A percentile compares a stretch with the other conserved stretches of the same genome.
Evolutionary conservation across 768 basidiomycete genomes (phyloP).

Genomic region (Pleurotus citrinopileatus): DNA sequence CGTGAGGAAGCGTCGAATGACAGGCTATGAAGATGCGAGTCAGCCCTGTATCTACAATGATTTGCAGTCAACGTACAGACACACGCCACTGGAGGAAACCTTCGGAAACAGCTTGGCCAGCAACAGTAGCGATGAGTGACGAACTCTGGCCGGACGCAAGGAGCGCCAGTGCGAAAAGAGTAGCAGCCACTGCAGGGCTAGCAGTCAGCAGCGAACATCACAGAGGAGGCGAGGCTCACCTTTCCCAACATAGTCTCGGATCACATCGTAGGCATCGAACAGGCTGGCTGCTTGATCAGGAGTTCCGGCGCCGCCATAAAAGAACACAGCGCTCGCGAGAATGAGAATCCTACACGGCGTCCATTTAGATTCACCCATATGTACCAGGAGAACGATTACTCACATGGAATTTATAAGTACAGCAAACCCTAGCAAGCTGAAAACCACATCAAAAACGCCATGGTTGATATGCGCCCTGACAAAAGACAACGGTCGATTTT

Average conservation of each 20-base stretch:
- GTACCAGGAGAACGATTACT: conserved; percentile 20
- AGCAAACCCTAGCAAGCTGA: conserved; percentile 77
- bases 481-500: conserved; percentile 55
- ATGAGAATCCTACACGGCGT: conserved; percentile 63
- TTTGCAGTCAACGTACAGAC: conserved; percentile 31
- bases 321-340: conserved; percentile 81
- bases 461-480: conserved; percentile 64
- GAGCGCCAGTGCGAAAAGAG: conserved; percentile 86
- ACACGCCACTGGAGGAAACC: conserved; percentile 88
- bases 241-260: conserved; percentile 63
- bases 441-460: conserved; percentile 61
- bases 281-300: conserved; percentile 52
- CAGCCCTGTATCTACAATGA: neutral
- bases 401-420: conserved; percentile 85
- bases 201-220: neutral
- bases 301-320: conserved; percentile 33
- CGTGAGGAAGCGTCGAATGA: conserved; percentile 78
- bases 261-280: conserved; percentile 80
- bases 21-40: conserved; percentile 42
- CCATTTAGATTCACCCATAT: conserved; percentile 8
- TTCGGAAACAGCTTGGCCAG: conserved; percentile 88
- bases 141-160: conserved; percentile 86
- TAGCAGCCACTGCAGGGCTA: conserved; percentile 60
- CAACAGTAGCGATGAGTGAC: conserved; percentile 84
- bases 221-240: conserved; percentile 35